Base-by-base conservation (phyloP, 495 filamentous ascomycete species). In the Penicillium waksmanii region DNA sequence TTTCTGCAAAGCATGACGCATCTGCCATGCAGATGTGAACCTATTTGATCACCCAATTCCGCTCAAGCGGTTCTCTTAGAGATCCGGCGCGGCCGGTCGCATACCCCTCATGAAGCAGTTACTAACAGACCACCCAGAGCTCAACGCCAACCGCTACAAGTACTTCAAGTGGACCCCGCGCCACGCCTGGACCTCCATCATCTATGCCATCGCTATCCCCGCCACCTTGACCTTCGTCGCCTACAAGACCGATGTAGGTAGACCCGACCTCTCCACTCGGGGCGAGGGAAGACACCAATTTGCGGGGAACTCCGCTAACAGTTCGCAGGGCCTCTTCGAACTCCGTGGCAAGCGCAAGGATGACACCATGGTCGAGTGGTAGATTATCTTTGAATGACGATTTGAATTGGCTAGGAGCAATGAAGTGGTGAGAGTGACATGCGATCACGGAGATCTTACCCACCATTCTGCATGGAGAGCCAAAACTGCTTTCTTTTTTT, bases 81-180 rank as follows among this genome's bases (percentile, higher is more conserved):
- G 27, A 8, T 6, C 27, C 27, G 8, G 27, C 27, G 11, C 36
- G 36, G 15, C 36, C 12, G 11, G 36, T 53, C 25, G 3, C 42
- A 23, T 17, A 17, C 42, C 4, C n/a, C 27, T 31, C 27, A 31
- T 31, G 8, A 31, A 31, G 17, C 42, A 49, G 36, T 46, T 50
- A 54, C 51, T 64, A 10, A 63, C 72, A 71, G 58, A 76, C 27
- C 21, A 7, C 9, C 68, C 67, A 98, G 95, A 89, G 69, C 89
- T 97, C 86, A 84, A 81, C 65, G 72, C 79, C 63, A 93, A 96
- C 80, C 90, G 95, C 51, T 89, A 92, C 85, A 93, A 90, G 77
- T 96, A 92, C 85, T 98, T 97, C 84, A 85, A 91, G 67, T 98
- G 90, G 90, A 97, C 88, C 13, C 82, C 85, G 23, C 82, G 90